These are phyloP conservation scores for Arabis hirsuta DNA, from an alignment of 345 rosid species.

Conservation along the genomic window DNA sequence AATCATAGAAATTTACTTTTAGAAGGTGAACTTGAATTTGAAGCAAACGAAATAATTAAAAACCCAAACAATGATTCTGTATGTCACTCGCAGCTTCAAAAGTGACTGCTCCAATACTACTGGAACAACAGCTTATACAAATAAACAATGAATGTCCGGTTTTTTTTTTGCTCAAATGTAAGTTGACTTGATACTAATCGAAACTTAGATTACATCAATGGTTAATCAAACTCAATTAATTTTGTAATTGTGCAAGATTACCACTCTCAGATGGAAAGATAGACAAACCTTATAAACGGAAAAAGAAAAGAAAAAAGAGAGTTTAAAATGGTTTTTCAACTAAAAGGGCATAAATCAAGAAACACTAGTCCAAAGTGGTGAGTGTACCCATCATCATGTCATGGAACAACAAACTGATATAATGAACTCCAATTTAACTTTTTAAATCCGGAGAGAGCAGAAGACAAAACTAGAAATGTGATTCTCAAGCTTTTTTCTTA, in stretches of 20 bases:
- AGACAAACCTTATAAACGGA: background rate
- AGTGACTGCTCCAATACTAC: background rate
- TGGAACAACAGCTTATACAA: background rate
- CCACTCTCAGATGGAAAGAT: no score
- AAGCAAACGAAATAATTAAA: no score
- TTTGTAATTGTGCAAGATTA: no score
- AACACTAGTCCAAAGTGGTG: background rate
- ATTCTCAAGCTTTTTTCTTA: conserved; percentile 43
- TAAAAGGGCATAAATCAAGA: conserved; percentile 8
- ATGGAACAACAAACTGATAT: conserved; percentile 5
- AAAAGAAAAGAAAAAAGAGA: background rate
- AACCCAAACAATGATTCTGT: background rate
- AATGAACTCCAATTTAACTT: conserved; percentile 18
- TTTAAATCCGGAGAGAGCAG: background rate
- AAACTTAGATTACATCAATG: no score
- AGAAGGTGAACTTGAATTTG: no score
- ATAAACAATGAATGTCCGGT: background rate
- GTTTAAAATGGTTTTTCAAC: conserved; percentile 6
- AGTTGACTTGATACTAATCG: no score
- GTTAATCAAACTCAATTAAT: no score
- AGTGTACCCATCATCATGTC: background rate
- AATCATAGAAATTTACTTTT: background rate
- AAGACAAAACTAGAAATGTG: conserved; percentile 20
- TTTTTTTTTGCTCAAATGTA: background rate
- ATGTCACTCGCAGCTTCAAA: background rate